phyloP scores from a whole-genome alignment of 495 filamentous ascomycete species.

The Paragyromitra xinjiangensis region DNA sequence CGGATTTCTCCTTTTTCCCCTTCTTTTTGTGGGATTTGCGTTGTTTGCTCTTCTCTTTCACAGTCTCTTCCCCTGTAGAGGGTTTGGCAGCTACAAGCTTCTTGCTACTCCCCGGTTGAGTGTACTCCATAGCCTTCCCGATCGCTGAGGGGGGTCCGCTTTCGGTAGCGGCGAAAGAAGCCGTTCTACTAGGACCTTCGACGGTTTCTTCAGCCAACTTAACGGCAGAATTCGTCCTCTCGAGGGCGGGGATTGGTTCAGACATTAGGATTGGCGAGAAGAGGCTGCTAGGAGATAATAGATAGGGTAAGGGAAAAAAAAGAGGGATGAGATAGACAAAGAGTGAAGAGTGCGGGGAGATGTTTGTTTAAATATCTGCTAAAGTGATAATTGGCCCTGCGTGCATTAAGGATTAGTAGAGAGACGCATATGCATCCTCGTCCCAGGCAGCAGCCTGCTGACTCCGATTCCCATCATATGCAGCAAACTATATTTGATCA shows the following conservation, averaged over 20 bases:
- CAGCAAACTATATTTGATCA: background rate
- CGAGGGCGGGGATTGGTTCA: background rate
- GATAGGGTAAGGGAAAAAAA: background rate
- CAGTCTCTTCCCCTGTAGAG: background rate
- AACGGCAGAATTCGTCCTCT: background rate
- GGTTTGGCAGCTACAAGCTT: slow-evolving; percentile 1
- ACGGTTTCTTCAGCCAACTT: slow-evolving; percentile 17
- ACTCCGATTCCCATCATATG: background rate
- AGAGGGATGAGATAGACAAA: background rate
- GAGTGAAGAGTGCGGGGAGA: background rate
- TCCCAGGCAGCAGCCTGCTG: background rate
- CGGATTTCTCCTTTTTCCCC: slow-evolving; percentile 22
- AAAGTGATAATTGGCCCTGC: background rate
- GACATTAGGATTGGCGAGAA: slow-evolving; percentile 1
- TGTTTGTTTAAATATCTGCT: slow-evolving; percentile 9
- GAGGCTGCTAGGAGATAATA: background rate
- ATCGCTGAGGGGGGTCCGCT: background rate
- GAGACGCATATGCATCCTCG: background rate
- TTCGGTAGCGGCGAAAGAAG: background rate
- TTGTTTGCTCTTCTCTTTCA: background rate
- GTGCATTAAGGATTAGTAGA: background rate
- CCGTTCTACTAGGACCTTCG: background rate
- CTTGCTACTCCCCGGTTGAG: slow-evolving; percentile 32
- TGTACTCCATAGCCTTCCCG: slow-evolving; percentile 22
- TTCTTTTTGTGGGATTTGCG: slow-evolving; percentile 23